A percentile compares a stretch with the other conserved stretches of the same genome.
phyloP scores from a whole-genome alignment of 139 green algal species.

The Coelastrella sp. region DNA sequence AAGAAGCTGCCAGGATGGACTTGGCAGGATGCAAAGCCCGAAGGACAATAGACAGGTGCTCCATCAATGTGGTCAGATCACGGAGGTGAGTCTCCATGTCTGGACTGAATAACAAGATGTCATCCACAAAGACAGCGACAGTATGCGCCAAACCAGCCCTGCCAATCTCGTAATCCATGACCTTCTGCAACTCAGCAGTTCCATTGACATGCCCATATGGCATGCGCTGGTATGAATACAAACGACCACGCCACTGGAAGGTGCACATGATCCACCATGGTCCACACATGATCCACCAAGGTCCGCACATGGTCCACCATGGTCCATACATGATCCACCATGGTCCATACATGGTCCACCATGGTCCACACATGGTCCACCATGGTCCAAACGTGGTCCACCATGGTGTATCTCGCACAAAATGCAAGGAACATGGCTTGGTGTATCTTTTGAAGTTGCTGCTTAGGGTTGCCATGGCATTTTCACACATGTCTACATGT shows the following conservation, averaged over 20 bases:
- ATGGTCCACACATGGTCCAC: too few species aligned
- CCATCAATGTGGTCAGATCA: constrained; percentile 46
- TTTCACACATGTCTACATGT: too few species aligned
- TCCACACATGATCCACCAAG: too few species aligned
- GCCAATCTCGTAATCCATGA: constrained; percentile 40
- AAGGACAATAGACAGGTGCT: constrained; percentile 19
- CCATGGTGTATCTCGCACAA: too few species aligned
- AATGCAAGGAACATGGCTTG: too few species aligned
- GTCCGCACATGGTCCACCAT: too few species aligned
- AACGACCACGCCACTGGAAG: constrained; percentile 43
- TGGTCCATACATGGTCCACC: too few species aligned
- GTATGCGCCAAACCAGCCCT: constrained; percentile 11
- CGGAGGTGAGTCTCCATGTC: constrained; percentile 23
- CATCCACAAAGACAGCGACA: constrained; percentile 48
- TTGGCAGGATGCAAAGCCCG: constrained; percentile 47
- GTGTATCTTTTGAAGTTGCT: too few species aligned
- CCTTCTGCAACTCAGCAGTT: constrained; percentile 32
- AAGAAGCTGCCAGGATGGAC: constrained; percentile 2
- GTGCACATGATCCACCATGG: too few species aligned
- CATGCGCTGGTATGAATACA: constrained; percentile 26
- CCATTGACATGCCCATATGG: constrained; percentile 47
- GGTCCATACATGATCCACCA: too few species aligned
- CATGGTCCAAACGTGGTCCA: too few species aligned
- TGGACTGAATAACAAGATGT: background rate
- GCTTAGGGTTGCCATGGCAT: too few species aligned